Evolutionary conservation across 169 alveolate genomes (phyloP).

Genomic region (Plasmodium cynomolgi): DNA sequence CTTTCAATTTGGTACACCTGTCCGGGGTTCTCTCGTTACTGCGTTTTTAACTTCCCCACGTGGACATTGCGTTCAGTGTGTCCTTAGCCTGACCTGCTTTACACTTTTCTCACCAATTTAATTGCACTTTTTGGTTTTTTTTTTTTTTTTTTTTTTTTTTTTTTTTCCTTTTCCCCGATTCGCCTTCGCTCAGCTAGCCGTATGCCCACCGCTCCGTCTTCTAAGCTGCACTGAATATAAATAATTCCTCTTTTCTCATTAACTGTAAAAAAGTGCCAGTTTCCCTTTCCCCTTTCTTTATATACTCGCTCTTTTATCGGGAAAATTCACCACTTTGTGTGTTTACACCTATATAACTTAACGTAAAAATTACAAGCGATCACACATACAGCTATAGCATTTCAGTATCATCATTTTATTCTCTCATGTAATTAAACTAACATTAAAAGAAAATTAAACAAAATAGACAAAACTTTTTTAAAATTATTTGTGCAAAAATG

Average conservation of each 20-base stretch:
- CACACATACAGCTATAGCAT: not conserved
- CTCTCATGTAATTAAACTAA: not conserved
- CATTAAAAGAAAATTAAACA: not conserved
- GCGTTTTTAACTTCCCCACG: not conserved
- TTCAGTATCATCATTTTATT: not conserved
- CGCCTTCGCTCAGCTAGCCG: not conserved
- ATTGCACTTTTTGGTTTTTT: not conserved
- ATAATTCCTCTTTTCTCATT: not conserved
- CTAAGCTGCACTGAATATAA: not conserved
- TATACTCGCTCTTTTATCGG: not conserved
- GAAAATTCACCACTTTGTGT: not conserved
- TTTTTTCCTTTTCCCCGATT: not conserved
- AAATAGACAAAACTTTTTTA: constrained; percentile 34
- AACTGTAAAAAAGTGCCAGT: not conserved
- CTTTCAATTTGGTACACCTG: not conserved
- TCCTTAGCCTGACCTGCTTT: not conserved
- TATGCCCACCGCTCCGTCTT: not conserved
- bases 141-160: not conserved
- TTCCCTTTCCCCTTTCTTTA: not conserved
- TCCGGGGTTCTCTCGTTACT: not conserved
- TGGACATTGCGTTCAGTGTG: not conserved
- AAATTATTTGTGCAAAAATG: constrained; percentile 20
- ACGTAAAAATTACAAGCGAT: not conserved
- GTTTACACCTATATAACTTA: not conserved
- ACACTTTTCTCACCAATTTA: not conserved